Conservation (phyloP, 768 basidiomycete species). For the Xerocomus potaroensis region DNA sequence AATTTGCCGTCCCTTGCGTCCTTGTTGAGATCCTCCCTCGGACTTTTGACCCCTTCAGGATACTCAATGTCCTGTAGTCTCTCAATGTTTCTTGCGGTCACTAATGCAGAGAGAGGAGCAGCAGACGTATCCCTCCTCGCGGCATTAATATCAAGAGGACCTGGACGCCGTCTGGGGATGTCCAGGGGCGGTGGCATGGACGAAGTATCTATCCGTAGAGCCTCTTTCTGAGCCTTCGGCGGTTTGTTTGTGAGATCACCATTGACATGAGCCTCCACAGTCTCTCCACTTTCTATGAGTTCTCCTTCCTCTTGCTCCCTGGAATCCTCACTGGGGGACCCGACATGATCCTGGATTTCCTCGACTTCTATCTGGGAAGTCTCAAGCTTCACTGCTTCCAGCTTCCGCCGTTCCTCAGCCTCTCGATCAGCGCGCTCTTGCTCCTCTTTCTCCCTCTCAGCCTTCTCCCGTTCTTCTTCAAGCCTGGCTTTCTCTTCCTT, state of each 20-base stretch:
- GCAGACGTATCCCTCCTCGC: constrained; percentile 39
- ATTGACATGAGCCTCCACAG: constrained; percentile 21
- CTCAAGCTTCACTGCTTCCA: constrained; percentile 20
- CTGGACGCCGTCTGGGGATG: constrained; percentile 52
- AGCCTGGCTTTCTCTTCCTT: constrained; percentile 21
- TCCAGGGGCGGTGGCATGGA: constrained; percentile 38
- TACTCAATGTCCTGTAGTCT: constrained; percentile 76
- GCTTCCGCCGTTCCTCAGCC: constrained; percentile 29
- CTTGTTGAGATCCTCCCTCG: constrained; percentile 78
- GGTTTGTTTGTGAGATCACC: constrained; percentile 41
- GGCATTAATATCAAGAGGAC: constrained; percentile 64
- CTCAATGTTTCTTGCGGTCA: constrained; percentile 80
- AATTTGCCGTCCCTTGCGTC: constrained; percentile 86
- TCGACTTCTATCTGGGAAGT: constrained; percentile 34
- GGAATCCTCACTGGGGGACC: constrained; percentile 41
- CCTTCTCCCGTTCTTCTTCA: constrained; percentile 31
- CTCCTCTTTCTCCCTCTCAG: constrained; percentile 35
- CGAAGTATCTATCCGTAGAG: constrained; percentile 64
- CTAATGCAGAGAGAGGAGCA: constrained; percentile 53
- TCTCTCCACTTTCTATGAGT: constrained; percentile 32
- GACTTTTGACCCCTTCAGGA: constrained; percentile 79
- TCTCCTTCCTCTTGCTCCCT: constrained; percentile 42
- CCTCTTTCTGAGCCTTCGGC: constrained; percentile 39
- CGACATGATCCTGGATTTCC: constrained; percentile 30
- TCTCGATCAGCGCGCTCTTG: constrained; percentile 39